phyloP scores from a whole-genome alignment of 495 filamentous ascomycete genomes.

The Penicillium pulvis region DNA sequence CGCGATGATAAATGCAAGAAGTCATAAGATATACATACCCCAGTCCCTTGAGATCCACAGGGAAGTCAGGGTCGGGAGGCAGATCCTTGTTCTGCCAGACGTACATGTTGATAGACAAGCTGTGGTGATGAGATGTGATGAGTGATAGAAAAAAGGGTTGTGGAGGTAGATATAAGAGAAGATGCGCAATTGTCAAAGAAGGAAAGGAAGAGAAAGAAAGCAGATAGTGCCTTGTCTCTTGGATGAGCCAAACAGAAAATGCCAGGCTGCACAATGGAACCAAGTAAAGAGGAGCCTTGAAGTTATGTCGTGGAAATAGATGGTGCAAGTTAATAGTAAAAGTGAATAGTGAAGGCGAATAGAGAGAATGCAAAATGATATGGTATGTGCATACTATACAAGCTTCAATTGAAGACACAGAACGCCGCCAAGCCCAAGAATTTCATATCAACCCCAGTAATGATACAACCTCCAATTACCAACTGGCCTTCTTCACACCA shows the following conservation, averaged over 20 bases:
- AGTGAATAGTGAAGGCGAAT: background rate
- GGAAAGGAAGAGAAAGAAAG: conserved; percentile 7
- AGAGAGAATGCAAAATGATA: conserved; percentile 5
- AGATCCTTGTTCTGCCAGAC: conserved; percentile 62
- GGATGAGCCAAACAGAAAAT: background rate
- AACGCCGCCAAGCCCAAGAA: conserved; percentile 36
- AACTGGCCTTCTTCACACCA: conserved; percentile 93
- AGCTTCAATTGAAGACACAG: conserved; percentile 29
- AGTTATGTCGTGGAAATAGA: no score
- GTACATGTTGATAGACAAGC: conserved; percentile 61
- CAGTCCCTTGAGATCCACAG: conserved; percentile 61
- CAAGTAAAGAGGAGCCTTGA: background rate
- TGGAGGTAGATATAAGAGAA: conserved; percentile 5
- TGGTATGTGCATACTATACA: conserved; percentile 38
- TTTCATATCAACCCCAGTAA: conserved; percentile 7
- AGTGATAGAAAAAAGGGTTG: background rate
- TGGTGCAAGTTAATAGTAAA: background rate
- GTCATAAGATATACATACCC: conserved; percentile 54
- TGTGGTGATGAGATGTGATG: conserved; percentile 6
- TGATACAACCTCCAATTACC: conserved; percentile 53
- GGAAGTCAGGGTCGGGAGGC: conserved; percentile 68
- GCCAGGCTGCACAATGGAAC: background rate
- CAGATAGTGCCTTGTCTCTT: background rate
- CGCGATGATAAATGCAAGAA: background rate
- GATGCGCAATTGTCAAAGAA: background rate